phyloP scores from a whole-genome alignment of 148 eudicot genomes.

The Heliosperma pusillum region DNA sequence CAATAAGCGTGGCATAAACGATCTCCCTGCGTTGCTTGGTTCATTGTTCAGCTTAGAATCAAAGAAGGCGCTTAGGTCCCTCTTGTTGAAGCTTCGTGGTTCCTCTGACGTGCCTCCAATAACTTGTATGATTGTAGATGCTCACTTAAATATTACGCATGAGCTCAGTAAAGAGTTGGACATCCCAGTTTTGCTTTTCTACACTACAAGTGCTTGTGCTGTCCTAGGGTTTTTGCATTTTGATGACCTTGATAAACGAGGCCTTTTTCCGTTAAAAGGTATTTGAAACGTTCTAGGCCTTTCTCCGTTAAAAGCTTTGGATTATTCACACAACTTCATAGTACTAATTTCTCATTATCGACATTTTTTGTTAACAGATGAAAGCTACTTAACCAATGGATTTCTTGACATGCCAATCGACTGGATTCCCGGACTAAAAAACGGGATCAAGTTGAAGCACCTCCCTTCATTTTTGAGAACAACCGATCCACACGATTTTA shows the following conservation, averaged over 20 bases:
- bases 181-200: conserved; percentile 23
- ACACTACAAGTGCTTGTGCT: conserved; percentile 35
- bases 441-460: conserved; percentile 16
- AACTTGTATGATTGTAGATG: conserved; percentile 24
- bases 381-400: conserved; percentile 13
- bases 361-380: conserved; percentile 5
- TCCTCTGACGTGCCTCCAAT: conserved; percentile 21
- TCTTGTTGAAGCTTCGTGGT: conserved; percentile 22
- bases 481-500: not conserved
- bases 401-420: conserved; percentile 11
- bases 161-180: conserved; percentile 32
- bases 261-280: conserved; percentile 37
- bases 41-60: not conserved
- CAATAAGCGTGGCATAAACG: conserved; percentile 23
- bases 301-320: too few relatives aligned
- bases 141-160: conserved; percentile 23
- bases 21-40: conserved; percentile 15
- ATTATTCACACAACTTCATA: too few relatives aligned
- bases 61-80: conserved; percentile 16
- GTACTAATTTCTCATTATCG: not conserved
- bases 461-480: conserved; percentile 11
- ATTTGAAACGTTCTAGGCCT: not conserved
- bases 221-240: conserved; percentile 19
- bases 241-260: conserved; percentile 13
- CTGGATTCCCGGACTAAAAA: conserved; percentile 13